Evolutionary conservation across 306 rosid genomes (phyloP), one percentile per base, ranked within the genome.

Genomic region (Astragalus membranaceus): DNA sequence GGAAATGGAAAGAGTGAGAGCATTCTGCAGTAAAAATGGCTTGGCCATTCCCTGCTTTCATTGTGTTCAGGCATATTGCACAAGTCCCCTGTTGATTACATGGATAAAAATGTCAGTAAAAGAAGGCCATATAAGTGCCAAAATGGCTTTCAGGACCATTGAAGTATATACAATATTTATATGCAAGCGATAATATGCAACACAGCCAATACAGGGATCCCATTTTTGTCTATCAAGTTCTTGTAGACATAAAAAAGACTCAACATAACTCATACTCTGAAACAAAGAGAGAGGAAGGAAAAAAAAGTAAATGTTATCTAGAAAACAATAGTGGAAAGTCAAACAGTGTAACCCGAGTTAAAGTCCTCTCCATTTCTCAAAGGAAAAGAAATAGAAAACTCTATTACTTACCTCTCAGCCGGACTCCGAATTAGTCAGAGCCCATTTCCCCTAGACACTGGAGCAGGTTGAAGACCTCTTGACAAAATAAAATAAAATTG

Each of bases 21-120:
- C 99, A 94, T 77, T 94, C 99, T 55, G 97, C 99, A 41, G 96
- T 91, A 54, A 95, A 95, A 73, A 95, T 91, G 78, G 99, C 99
- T 64, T 89, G 95, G 54, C 99, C 97, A 29, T 83, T 84, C 58
- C 99, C 99, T 15, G 99, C 72, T 81, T 87, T 86, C 89, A 94
- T 83, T 75, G 86, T 44, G 75, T 80, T 80, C 62, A 95, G 80
- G 82, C 97, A 95, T 82, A 95, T 95, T 73, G 99, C 95, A 55
- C 99, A 95, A 13, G 85, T 87, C 55, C 80, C 88, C 97, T 95
- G 89, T 71, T 75, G 72, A 73, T 65, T 30, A 58, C 52, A 72
- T 36, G 33, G 67, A 78, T 36, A 77, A 68, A 54, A 67, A 73
- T 52, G 73, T 86, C 41, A 83, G 82, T 29, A 44, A 51, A 50